Evolutionary conservation across 1,284 basidiomycete genomes (phyloP), one percentile per base, ranked within the genome.

Genomic region (Sphaerobolus stellatus): DNA sequence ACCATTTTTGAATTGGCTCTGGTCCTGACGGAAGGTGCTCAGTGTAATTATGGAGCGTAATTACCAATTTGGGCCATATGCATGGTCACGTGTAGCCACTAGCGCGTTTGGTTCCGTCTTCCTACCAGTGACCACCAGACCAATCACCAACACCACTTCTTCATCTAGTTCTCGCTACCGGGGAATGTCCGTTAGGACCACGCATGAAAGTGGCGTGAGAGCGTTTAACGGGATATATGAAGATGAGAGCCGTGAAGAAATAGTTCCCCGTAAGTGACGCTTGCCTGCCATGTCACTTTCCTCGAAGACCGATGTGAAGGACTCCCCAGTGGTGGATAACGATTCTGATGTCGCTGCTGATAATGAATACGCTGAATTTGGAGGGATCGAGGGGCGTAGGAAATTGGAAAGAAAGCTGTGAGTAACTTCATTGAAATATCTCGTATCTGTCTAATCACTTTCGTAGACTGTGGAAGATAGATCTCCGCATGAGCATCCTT

Each of bases 401-500:
- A 47, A 4, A 30, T 33, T 59, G 27, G 62, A 65, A 51, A 59
- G 49, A 24, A 59, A 59, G 34, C 49, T 66, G 53, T 49, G 34
- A 7, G 53, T 48, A 41, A 27, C 16, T 11, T 18, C 28, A 18
- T 14, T n/a, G n/a, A n/a, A n/a, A n/a, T n/a, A n/a, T 5, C 18
- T 43, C 22, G 28, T 27, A 43, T 3, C 41, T 43, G 22, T 14
- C 40, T 6, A 43, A 20, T 4, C 13, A 24, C 3, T 43, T 14
- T 22, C 16, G 27, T 33, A 53, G 52, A 13, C 40, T 66, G 24
- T 46, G 63, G 44, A 90, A 87, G 66, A 65, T 89, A 28, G 86
- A 89, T 65, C 54, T 70, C 13, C 75, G 84, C 33, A 85, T 86
- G 79, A 78, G 77, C 33, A 84, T 88, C 47, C 70, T 88, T 14